Percentiles rank a stretch among this genome's conserved stretches.
These are phyloP conservation scores for Cercis canadensis DNA, from an alignment of 306 rosid genomes.

Conservation along the genomic window DNA sequence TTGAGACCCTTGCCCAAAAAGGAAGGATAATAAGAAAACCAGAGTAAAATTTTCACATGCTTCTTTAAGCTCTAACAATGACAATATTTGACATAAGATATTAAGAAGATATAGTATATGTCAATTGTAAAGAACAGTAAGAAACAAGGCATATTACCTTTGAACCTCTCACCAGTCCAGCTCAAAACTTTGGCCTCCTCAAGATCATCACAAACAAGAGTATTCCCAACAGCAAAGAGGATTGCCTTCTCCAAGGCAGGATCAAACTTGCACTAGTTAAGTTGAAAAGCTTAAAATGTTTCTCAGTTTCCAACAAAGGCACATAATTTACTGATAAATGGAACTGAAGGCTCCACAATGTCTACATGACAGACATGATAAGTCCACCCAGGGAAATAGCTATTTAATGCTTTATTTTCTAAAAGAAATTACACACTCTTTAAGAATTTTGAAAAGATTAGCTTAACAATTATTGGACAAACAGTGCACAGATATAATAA, in stretches of 20 bases:
- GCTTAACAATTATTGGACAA: neutral
- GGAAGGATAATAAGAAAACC: neutral
- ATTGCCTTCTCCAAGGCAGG: constrained; percentile 94
- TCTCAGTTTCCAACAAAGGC: constrained; percentile 14
- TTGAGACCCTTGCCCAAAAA: constrained; percentile 11
- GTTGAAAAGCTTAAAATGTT: constrained; percentile 50
- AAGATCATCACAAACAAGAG: constrained; percentile 95
- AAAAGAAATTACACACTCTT: constrained; percentile 4
- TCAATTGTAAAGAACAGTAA: neutral
- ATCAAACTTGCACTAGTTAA: constrained; percentile 87
- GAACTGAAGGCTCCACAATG: constrained; percentile 25
- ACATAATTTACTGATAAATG: constrained; percentile 19
- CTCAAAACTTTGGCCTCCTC: constrained; percentile 92
- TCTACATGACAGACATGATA: neutral
- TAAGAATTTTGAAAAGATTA: constrained; percentile 11
- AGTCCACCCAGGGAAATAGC: constrained; percentile 22
- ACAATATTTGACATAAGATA: no score
- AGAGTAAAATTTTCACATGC: no score
- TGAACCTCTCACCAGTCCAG: constrained; percentile 97
- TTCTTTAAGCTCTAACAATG: no score
- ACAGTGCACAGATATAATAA: constrained; percentile 1
- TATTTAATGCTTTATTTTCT: constrained; percentile 17
- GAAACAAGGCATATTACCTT: constrained; percentile 58
- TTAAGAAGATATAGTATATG: no score
- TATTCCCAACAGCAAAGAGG: constrained; percentile 95